Base-by-base conservation (phyloP, 257 asterid species). In the Solanum neorickii region DNA sequence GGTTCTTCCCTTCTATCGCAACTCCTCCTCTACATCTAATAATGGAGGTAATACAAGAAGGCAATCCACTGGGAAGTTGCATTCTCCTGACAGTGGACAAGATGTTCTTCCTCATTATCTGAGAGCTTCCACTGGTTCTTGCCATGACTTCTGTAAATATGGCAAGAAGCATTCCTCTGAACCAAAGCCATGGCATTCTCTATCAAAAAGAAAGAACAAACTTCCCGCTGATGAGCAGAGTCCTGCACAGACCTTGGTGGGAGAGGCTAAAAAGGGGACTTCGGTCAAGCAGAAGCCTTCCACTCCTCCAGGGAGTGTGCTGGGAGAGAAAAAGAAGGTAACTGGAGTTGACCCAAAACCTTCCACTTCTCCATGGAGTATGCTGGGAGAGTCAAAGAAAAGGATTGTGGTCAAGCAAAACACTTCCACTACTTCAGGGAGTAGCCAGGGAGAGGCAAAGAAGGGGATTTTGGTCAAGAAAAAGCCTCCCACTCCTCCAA, bases 41-140 rank as follows among this genome's bases (percentile, higher is more conserved):
- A 89, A 83, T 88, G 92, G 87, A 82, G 84, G 77, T 75, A 65
- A 83, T 86, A 83, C 90, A 12, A 86, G 88, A 65, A 92, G 92
- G 83, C 89, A 87, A 83, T 91, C 95, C 56, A 88, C 92, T 6
- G 93, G 90, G 23, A 91, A 91, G 85, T 87, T 92, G 80, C 83
- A 56, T 78, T 87, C 92, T 41, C 85, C 73, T 31, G 75, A 86
- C 10, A 88, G 69, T 52, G 88, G 87, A 25, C 92, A 90, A 88
- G 89, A 86, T 5, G 86, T 42, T 85, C 86, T 87, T 86, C 95
- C 99, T 3, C 92, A 59, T 88, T 93, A 97, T 91, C 98, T 94
- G 84, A 91, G 98, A 92, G 94, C 98, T 73, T 95, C 98, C 59
- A 94, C 97, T 23, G 98, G 96, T 82, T 96, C 99, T 83, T 96